Conservation (phyloP, 768 basidiomycete species). For the Phaffia tasmanica region DNA sequence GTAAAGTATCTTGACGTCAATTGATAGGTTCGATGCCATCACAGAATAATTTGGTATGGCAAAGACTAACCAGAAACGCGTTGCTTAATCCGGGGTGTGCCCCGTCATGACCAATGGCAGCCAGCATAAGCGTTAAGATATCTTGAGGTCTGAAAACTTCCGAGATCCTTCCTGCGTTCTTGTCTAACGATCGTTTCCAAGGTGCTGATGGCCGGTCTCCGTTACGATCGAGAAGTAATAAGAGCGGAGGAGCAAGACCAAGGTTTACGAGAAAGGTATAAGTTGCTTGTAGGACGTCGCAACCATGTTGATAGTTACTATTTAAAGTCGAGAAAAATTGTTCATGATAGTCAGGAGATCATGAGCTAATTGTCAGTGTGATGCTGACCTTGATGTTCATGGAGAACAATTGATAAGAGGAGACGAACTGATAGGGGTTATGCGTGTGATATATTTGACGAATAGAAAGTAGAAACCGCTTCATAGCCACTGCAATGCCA, state of each 20-base stretch:
- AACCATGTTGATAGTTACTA: conserved; percentile 92
- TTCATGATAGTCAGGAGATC: too few relatives aligned
- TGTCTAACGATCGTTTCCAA: conserved; percentile 29
- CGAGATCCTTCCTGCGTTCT: conserved; percentile 24
- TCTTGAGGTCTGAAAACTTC: conserved; percentile 50
- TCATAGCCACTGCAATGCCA: conserved; percentile 52
- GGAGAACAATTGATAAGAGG: too few relatives aligned
- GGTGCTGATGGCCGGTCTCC: conserved; percentile 26
- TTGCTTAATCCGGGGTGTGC: conserved; percentile 94
- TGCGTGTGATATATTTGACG: conserved; percentile 77
- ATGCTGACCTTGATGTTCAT: too few relatives aligned
- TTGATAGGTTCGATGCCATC: not conserved
- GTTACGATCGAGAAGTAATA: conserved; percentile 47
- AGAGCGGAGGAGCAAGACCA: conserved; percentile 67
- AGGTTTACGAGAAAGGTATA: conserved; percentile 72
- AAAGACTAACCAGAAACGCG: conserved; percentile 70
- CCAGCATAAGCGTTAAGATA: conserved; percentile 71
- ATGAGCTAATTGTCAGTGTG: too few relatives aligned
- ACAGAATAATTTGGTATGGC: not conserved
- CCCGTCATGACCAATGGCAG: conserved; percentile 94
- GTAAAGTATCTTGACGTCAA: not conserved
- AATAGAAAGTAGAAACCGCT: conserved; percentile 71
- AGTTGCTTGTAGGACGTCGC: conserved; percentile 88
- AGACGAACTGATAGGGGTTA: conserved; percentile 96
- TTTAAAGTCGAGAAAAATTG: too few relatives aligned